These are phyloP conservation scores for Fusarium napiforme DNA, from an alignment of 2,329 filamentous ascomycete genomes.

Conservation along the genomic window DNA sequence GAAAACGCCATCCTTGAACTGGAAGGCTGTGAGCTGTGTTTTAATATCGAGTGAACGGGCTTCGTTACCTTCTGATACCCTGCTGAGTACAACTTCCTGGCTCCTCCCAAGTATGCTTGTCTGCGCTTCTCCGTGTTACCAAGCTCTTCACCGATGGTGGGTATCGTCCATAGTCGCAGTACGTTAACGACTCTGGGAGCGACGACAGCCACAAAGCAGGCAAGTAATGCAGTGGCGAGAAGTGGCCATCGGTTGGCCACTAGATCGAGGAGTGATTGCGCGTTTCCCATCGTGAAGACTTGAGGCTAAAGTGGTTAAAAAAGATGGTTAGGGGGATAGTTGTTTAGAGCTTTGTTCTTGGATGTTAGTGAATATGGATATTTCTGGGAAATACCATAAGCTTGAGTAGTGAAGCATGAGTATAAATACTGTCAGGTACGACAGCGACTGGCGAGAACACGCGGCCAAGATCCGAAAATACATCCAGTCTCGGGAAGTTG, in stretches of 20 bases:
- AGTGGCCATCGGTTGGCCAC: constrained; percentile 8
- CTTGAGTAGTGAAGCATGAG: background rate
- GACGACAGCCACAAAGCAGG: background rate
- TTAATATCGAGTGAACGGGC: no score
- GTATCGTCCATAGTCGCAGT: constrained; percentile 6
- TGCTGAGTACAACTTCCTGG: constrained; percentile 13
- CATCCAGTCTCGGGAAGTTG: background rate
- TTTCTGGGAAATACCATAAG: no score
- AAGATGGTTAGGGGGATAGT: background rate
- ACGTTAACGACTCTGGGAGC: background rate
- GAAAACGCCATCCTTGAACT: constrained; percentile 30
- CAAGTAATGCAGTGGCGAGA: background rate
- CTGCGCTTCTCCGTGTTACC: constrained; percentile 24
- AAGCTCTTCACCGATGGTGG: constrained; percentile 6
- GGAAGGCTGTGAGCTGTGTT: background rate
- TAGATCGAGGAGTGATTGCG: background rate
- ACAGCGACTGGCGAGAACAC: background rate
- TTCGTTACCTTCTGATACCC: no score
- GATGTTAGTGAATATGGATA: background rate
- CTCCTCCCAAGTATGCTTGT: constrained; percentile 23
- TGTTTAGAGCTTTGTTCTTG: fast-evolving
- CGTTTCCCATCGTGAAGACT: background rate
- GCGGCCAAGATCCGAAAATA: background rate
- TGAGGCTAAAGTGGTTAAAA: fast-evolving
- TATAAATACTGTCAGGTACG: fast-evolving